phyloP scores from a whole-genome alignment of 163 green algal species.

The Volvox carteri region DNA sequence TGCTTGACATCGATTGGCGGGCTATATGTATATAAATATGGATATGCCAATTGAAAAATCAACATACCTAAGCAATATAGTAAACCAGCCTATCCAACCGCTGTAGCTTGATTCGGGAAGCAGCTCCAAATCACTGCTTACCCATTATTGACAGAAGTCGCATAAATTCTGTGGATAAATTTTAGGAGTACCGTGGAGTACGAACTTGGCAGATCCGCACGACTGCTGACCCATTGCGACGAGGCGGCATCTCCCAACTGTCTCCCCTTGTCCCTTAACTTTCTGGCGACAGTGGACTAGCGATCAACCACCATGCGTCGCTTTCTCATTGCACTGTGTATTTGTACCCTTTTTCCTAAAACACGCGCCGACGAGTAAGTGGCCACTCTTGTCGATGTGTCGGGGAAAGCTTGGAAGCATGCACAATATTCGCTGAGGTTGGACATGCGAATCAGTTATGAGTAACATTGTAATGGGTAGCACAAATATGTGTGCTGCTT shows the following conservation, averaged over 20 bases:
- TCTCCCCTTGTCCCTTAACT: neutral
- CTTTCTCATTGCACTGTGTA: neutral
- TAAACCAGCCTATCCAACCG: neutral
- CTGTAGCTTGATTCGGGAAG: conserved; percentile 2
- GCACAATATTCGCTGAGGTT: too few species aligned
- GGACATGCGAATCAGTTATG: too few species aligned
- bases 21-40: neutral
- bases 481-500: too few species aligned
- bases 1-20: neutral
- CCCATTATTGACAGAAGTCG: neutral
- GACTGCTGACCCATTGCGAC: conserved; percentile 28
- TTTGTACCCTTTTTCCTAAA: neutral
- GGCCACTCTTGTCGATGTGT: too few species aligned
- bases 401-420: too few species aligned
- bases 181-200: neutral
- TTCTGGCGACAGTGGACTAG: neutral
- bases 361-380: neutral
- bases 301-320: conserved; percentile 8
- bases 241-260: neutral
- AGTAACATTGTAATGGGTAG: too few species aligned
- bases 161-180: neutral
- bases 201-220: neutral
- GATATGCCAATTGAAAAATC: neutral
- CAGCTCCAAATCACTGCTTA: conserved; percentile 27
- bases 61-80: neutral